phyloP scores from a whole-genome alignment of 495 filamentous ascomycete genomes.

The Talaromyces adpressus region DNA sequence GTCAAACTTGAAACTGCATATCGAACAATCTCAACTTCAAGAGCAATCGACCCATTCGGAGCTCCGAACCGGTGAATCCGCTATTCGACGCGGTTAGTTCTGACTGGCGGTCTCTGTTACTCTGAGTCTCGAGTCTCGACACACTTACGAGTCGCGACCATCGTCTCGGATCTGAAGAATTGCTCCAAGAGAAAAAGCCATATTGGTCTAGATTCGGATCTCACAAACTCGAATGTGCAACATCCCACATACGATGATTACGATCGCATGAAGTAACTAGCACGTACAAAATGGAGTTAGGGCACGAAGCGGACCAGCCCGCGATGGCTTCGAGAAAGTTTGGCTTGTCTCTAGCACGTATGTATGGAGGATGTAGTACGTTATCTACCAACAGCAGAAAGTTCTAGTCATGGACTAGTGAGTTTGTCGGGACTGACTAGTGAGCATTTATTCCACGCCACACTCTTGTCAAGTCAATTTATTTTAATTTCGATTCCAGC shows the following conservation, averaged over 20 bases:
- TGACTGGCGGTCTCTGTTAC: neutral
- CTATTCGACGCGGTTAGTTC: neutral
- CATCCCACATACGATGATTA: neutral
- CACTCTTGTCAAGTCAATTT: neutral
- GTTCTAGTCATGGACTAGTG: neutral
- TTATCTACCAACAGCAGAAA: neutral
- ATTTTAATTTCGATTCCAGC: neutral
- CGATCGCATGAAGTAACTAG: neutral
- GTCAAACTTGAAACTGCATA: neutral
- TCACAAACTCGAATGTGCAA: neutral
- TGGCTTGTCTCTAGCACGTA: neutral
- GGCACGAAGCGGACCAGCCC: neutral
- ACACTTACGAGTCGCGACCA: too few species aligned
- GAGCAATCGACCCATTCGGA: neutral
- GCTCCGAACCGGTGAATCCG: neutral
- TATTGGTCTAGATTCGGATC: neutral
- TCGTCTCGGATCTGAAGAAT: neutral
- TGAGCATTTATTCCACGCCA: neutral
- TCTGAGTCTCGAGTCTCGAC: neutral
- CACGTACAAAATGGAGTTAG: neutral
- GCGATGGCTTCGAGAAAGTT: neutral
- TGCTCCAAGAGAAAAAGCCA: neutral
- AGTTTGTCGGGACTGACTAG: too few species aligned
- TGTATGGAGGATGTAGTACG: neutral
- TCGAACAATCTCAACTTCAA: neutral